These are phyloP conservation scores for Juncus inflexus DNA, from an alignment of 176 grass and related monocot genomes.

Conservation along the genomic window DNA sequence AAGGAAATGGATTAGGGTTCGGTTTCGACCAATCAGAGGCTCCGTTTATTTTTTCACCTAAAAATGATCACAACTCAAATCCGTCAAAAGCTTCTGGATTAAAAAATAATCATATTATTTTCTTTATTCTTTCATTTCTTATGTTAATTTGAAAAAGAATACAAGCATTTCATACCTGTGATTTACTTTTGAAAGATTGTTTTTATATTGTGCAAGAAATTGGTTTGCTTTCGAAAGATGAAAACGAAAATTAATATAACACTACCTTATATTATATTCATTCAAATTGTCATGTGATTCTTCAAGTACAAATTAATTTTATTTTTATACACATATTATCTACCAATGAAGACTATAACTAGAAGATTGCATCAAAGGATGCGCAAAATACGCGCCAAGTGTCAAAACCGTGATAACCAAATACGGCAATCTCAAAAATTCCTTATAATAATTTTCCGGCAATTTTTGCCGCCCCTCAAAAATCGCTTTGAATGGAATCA, in stretches of 20 bases:
- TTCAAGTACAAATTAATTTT: neutral
- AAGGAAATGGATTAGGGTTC: slow-evolving; percentile 15
- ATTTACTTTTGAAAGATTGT: neutral
- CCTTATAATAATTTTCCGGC: slow-evolving; percentile 79
- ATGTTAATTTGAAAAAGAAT: slow-evolving; percentile 19
- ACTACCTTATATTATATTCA: neutral
- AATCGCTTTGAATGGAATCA: slow-evolving; percentile 77
- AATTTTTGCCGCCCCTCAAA: slow-evolving; percentile 76
- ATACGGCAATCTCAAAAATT: slow-evolving; percentile 81
- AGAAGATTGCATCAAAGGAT: slow-evolving; percentile 89
- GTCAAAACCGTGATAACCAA: slow-evolving; percentile 64
- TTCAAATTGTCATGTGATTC: slow-evolving; percentile 4
- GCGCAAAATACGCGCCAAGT: slow-evolving; percentile 75
- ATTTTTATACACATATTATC: neutral
- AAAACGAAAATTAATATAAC: too few species aligned
- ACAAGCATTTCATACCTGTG: neutral
- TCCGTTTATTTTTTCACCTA: slow-evolving; percentile 13
- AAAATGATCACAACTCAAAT: slow-evolving; percentile 16
- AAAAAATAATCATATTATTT: neutral
- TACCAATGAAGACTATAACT: slow-evolving; percentile 91
- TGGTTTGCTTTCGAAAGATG: too few species aligned
- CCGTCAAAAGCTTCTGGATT: slow-evolving; percentile 24
- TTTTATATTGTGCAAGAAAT: too few species aligned
- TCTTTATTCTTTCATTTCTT: slow-evolving; percentile 10
- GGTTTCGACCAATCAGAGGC: slow-evolving; percentile 33